A percentile compares a stretch with the other conserved stretches of the same genome.
phyloP scores from a whole-genome alignment of 208 protist genomes.

The Trypanosoma caninum region DNA sequence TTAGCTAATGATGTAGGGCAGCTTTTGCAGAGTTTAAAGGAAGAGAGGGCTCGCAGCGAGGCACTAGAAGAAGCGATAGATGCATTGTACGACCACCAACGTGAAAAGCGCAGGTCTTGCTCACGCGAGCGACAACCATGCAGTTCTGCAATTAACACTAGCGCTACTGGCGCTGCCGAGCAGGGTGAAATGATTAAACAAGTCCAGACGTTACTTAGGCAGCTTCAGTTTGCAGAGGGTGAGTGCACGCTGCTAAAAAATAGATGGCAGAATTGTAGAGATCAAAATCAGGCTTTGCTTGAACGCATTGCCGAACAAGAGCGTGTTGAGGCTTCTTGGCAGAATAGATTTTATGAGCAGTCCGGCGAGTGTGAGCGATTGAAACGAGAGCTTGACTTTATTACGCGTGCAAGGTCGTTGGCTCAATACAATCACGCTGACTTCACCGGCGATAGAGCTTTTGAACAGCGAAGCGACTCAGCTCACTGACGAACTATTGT shows the following conservation, averaged over 20 bases:
- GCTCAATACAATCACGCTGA: background rate
- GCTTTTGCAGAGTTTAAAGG: constrained; percentile 1
- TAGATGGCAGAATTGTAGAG: constrained; percentile 11
- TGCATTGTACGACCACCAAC: constrained; percentile 18
- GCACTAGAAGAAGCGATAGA: constrained; percentile 22
- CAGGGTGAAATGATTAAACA: background rate
- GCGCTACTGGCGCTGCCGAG: background rate
- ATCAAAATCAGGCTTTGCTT: constrained; percentile 14
- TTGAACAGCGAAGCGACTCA: background rate
- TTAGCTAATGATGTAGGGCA: background rate
- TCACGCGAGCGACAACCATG: background rate
- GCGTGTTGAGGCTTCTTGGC: background rate
- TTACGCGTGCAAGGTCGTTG: constrained; percentile 11
- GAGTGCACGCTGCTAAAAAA: constrained; percentile 14
- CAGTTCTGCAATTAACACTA: background rate
- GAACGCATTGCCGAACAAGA: constrained; percentile 12
- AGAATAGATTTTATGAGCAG: constrained; percentile 1
- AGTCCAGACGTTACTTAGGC: background rate
- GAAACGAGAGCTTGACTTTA: constrained; percentile 9
- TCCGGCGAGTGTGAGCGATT: constrained; percentile 12
- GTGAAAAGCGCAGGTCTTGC: constrained; percentile 1
- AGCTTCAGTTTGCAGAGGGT: constrained; percentile 10
- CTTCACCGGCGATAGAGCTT: background rate
- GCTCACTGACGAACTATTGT: background rate
- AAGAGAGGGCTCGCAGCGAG: constrained; percentile 17